Base-by-base conservation (phyloP, 179 eudicot species). In the Pouteria campechiana region DNA sequence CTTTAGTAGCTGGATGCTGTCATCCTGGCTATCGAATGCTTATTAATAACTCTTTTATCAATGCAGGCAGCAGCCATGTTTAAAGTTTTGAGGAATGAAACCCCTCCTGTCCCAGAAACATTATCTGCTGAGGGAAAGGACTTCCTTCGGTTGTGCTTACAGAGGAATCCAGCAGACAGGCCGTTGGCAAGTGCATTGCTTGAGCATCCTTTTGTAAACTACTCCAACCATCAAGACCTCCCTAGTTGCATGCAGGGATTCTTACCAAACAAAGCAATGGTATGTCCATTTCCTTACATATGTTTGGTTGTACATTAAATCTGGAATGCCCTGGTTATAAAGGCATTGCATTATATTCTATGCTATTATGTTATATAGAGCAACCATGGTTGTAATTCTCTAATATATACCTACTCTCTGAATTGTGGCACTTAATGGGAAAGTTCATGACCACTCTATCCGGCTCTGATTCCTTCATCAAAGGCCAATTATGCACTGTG, bases 81-180 rank as follows among this genome's bases (percentile, higher is more conserved):
- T 70, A 57, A 45, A 23, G 76, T 70, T 22, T 48, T 74, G 67
- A 74, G 53, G n/a, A 31, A 74, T 35, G 53, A 44, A 49, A 30
- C 58, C 11, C 81, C 81, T 13, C 54, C 64, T 14, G 51, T 85
- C 24, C 95, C 97, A 16, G 93, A 89, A 57, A 61, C 61, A 35
- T 58, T 89, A 60, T 89, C 97, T 39, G 17, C 63, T 8, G 97
- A 85, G 64, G 97, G 97, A 44, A 89, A 89, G 66, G 87, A 85
- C 64, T 89, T 89, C 60, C 70, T 89, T n/a, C 50, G 44, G 8
- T 37, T 51, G 45, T 89, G 97, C 65, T 79, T 89, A 39, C 86
- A 56, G 54, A 82, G 97, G 56, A 63, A 69, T 44, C 97, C 97
- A 42, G 89, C 70, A 22, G 79, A 81, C 25, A 72, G 97, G 36